A percentile compares a stretch with the other conserved stretches of the same genome.
These are phyloP conservation scores for Papiliotrema terrestris DNA, from an alignment of 1,284 basidiomycete genomes.

Conservation along the genomic window DNA sequence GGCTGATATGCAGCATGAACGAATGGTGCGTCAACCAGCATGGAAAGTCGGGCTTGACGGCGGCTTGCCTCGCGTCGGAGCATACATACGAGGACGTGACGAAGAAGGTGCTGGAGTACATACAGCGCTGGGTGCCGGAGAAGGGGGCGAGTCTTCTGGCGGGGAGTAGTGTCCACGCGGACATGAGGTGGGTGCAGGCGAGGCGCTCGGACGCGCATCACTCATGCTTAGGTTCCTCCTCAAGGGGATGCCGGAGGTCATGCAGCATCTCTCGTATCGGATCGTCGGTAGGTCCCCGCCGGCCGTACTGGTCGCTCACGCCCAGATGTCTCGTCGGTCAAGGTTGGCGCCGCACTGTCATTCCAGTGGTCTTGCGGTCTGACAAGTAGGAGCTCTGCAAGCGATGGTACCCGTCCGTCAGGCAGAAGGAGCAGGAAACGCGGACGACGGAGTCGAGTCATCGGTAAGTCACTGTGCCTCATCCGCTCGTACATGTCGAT, in stretches of 20 bases:
- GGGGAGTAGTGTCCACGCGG: conserved; percentile 54
- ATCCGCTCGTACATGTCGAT: too few species aligned
- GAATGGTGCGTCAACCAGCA: conserved; percentile 50
- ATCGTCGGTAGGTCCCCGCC: conserved; percentile 47
- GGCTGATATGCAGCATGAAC: conserved; percentile 38
- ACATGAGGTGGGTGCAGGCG: conserved; percentile 41
- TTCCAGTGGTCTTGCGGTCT: neutral
- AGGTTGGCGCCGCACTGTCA: conserved; percentile 16
- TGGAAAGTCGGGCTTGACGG: conserved; percentile 46
- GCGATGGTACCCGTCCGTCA: conserved; percentile 50
- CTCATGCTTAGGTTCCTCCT: conserved; percentile 43
- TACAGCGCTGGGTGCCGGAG: conserved; percentile 51
- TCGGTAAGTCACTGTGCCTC: conserved; percentile 24
- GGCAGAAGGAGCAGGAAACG: conserved; percentile 22
- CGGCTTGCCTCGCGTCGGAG: conserved; percentile 42
- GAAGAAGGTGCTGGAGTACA: conserved; percentile 48
- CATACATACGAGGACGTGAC: conserved; percentile 47
- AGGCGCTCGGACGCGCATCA: neutral
- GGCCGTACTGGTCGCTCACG: neutral
- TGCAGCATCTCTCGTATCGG: conserved; percentile 52
- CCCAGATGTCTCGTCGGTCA: conserved; percentile 45
- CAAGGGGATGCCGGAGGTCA: conserved; percentile 51
- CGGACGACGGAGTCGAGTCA: conserved; percentile 36
- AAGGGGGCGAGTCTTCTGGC: conserved; percentile 50
- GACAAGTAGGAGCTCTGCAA: conserved; percentile 47